Evolutionary conservation across 1,284 basidiomycete species (phyloP).

Genomic region (Ceratobasidium sp.): DNA sequence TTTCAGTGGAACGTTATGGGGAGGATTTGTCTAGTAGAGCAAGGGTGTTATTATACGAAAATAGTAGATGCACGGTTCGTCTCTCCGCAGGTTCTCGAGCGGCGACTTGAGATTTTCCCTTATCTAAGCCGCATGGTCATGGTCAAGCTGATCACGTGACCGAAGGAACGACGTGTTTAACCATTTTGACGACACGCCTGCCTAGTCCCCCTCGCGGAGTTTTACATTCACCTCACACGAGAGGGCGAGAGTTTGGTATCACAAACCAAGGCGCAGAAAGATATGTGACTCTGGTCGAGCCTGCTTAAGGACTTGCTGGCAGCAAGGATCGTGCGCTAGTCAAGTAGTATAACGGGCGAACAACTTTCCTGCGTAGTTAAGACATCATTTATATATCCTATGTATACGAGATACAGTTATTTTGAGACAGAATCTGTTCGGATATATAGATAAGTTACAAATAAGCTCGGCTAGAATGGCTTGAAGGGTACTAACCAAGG

Average conservation of each 20-base stretch:
- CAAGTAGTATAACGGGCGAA: constrained; percentile 41
- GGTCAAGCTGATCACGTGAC: background rate
- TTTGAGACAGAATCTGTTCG: constrained; percentile 16
- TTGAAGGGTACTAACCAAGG: background rate
- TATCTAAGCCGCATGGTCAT: too few species aligned
- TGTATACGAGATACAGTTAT: constrained; percentile 5
- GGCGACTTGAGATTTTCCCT: too few species aligned
- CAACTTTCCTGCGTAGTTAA: background rate
- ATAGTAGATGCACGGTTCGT: too few species aligned
- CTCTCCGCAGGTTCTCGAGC: too few species aligned
- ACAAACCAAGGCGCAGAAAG: background rate
- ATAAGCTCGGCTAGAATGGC: background rate
- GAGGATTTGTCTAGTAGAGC: too few species aligned
- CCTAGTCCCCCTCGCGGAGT: background rate
- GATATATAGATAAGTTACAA: background rate
- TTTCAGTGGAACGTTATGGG: too few species aligned
- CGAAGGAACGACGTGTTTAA: background rate
- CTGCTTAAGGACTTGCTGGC: constrained; percentile 42
- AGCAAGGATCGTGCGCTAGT: constrained; percentile 34
- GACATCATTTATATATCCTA: constrained; percentile 11
- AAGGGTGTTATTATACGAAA: too few species aligned
- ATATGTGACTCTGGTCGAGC: constrained; percentile 27
- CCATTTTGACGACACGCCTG: background rate
- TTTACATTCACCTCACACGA: background rate
- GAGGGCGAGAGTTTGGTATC: background rate